Evolutionary conservation across 2,329 filamentous ascomycete genomes (phyloP), one percentile per base, ranked within the genome.

Genomic region (Lachnum nothofagi): DNA sequence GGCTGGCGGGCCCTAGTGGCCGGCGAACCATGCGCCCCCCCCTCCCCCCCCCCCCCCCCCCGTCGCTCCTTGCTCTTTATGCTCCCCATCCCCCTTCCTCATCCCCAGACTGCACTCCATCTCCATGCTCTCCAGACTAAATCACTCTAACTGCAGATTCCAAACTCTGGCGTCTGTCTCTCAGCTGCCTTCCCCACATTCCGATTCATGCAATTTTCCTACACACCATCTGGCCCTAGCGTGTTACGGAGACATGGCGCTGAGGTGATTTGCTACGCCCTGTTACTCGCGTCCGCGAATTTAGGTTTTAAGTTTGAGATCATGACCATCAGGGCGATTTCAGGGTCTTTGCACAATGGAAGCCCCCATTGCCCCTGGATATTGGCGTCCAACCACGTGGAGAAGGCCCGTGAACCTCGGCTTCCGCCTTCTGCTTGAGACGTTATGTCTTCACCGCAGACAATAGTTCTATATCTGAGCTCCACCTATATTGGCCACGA

Each of bases 151-250:
- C 17, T 34, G 20, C 22, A 25, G 37, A 40, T 23, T 46, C 34
- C 31, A 44, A 17, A 22, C 7, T 35, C n/a, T 37, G 22, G 27
- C 8, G 29, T 10, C 9, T 24, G 27, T 33, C 8, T 20, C 34
- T 20, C 33, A 31, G 19, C 9, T 31, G 22, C 39, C 41, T 43
- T 48, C 49, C 49, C 44, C 49, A 51, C 49, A 48, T 20, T 48
- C 20, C 14, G 17, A 25, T 51, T 48, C 41, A 51, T 51, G 48
- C 49, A 22, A 41, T 48, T 27, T 12, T 12, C 25, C 25, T 44
- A 38, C 46, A 39, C 29, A 42, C 14, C 19, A 17, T 25, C 17
- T 12, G 17, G 24, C 33, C 24, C 35, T 41, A 38, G 20, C 27
- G 27, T 31, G 19, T 31, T 29, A 35, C 24, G 44, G 37, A 38